Base-by-base conservation (phyloP, 176 grass and related monocot genomes). In the Phragmites australis region DNA sequence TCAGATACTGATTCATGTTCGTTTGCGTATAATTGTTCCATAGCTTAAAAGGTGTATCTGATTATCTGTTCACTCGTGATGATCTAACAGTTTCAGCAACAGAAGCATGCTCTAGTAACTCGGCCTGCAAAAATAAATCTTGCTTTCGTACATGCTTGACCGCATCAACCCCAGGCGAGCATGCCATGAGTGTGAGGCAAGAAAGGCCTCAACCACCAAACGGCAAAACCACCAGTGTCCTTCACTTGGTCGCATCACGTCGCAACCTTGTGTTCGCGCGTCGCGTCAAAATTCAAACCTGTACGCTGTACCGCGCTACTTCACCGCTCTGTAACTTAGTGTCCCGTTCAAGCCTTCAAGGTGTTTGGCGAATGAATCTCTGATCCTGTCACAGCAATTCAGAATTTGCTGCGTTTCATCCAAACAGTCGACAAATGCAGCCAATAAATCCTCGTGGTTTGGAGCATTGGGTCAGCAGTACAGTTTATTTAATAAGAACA, bases 171-270 rank as follows among this genome's bases (percentile, higher is more conserved):
- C 47, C 63, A 19, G 43, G 3, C 39, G 39, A 65, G 26, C 80
- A 83, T 73, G 80, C 86, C 74, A 88, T 37, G 66, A 73, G 66
- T 40, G 80, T 78, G 86, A 73, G 8, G 48, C 71, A 83, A 83
- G 80, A 88, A 88, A 41, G 27, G 76, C 55, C 80, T 72, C 39
- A 82, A 63, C 65, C n/a, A 65, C 65, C 79, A 17, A 72, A 72
- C 54, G 9, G 78, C 32, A 70, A 70, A 87, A 68, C 60, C 0
- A 52, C 23, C 14, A 0, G 23, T 12, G 13, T 9, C 7, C 60
- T 75, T 41, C 13, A 50, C 16, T 67, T 58, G 12, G 41, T 66
- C 15, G 51, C 41, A 27, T 54, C 14, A 14, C 34, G n/a, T 29
- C 9, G 26, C 43, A 30, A 61, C 18, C 48, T 17, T 75, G 26